These are phyloP conservation scores for Podospora appendiculata DNA, from an alignment of 495 filamentous ascomycete genomes.

Conservation along the genomic window DNA sequence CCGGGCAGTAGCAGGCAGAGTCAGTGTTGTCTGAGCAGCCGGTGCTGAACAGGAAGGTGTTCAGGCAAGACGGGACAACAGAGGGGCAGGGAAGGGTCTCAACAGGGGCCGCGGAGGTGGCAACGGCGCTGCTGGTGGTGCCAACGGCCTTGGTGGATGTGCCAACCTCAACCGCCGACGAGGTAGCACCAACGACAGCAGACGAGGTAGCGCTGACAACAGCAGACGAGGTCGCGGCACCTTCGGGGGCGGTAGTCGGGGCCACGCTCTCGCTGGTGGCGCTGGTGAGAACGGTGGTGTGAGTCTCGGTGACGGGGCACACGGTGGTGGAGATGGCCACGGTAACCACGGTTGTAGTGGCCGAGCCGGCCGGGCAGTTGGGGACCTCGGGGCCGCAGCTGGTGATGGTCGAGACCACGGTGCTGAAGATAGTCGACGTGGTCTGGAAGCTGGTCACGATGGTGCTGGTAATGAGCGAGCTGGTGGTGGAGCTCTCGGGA, in stretches of 20 bases:
- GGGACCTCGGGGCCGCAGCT: conserved; percentile 50
- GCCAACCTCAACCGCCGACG: conserved; percentile 2
- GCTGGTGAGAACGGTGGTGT: conserved; percentile 13
- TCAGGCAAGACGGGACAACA: conserved; percentile 80
- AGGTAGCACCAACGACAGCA: conserved; percentile 3
- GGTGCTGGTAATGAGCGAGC: conserved; percentile 18
- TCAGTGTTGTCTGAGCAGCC: conserved; percentile 82
- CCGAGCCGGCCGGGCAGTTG: conserved; percentile 50
- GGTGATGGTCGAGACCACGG: conserved; percentile 51
- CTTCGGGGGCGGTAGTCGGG: conserved; percentile 2
- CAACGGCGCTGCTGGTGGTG: conserved; percentile 18
- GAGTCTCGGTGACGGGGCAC: conserved; percentile 40
- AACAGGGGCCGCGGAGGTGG: conserved; percentile 32
- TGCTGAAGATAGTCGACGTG: conserved; percentile 55
- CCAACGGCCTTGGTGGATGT: conserved; percentile 2
- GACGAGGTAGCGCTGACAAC: conserved; percentile 9
- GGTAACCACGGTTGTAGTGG: conserved; percentile 45
- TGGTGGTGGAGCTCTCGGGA: conserved; percentile 11
- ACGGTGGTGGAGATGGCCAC: conserved; percentile 58
- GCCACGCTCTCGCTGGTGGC: not conserved
- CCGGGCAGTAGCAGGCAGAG: conserved; percentile 78
- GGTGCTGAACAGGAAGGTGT: conserved; percentile 76
- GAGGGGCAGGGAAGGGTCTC: conserved; percentile 54
- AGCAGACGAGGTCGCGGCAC: not conserved
- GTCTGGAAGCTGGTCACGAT: conserved; percentile 28